Conservation (phyloP, 345 rosid species). For the Bruguiera gymnorhiza region DNA sequence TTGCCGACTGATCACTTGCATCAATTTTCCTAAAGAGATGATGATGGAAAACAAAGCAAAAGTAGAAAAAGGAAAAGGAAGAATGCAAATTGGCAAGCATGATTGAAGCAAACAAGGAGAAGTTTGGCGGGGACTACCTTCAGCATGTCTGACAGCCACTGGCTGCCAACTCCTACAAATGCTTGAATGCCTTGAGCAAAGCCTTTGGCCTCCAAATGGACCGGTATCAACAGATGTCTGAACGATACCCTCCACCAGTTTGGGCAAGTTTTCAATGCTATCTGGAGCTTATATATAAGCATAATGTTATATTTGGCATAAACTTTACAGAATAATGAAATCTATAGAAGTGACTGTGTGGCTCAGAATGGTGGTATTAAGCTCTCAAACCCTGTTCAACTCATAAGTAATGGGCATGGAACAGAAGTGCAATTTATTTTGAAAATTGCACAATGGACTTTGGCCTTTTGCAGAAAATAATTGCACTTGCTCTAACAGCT, state of each 20-base stretch:
- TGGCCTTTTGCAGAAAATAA: too few relatives aligned
- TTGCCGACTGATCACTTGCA: too few relatives aligned
- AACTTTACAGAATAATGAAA: background rate
- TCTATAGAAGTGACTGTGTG: too few relatives aligned
- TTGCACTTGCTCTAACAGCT: background rate
- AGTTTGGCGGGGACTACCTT: too few relatives aligned
- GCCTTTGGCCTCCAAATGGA: slow-evolving; percentile 78
- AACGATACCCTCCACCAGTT: slow-evolving; percentile 77
- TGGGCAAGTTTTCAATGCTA: slow-evolving; percentile 67
- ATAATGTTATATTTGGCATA: background rate
- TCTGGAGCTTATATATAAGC: slow-evolving; percentile 29
- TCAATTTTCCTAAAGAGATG: too few relatives aligned
- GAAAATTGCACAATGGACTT: too few relatives aligned
- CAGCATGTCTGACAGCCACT: slow-evolving; percentile 70
- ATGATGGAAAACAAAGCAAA: too few relatives aligned
- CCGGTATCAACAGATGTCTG: slow-evolving; percentile 86
- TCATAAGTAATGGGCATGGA: too few relatives aligned
- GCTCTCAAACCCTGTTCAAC: background rate
- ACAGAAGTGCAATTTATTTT: background rate
- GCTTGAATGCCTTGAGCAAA: slow-evolving; percentile 94
- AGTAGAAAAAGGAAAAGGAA: too few relatives aligned
- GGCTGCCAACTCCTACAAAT: slow-evolving; percentile 76
- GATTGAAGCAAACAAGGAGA: too few relatives aligned
- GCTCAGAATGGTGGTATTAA: background rate
- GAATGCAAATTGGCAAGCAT: too few relatives aligned